Conservation (phyloP, 1,284 basidiomycete species). For the Schizopora paradoxa region DNA sequence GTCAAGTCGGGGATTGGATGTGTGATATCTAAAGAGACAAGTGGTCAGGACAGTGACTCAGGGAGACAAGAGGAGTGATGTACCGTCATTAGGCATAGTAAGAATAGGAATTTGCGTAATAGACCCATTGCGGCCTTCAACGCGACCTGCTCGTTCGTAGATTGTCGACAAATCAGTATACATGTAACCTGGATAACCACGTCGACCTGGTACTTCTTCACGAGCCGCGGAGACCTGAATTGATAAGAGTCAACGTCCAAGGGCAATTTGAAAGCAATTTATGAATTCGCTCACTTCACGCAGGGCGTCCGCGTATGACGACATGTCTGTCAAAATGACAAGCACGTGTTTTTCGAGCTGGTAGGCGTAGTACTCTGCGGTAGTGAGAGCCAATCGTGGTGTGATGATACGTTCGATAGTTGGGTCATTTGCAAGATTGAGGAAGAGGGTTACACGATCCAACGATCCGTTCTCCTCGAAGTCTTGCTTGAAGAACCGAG, state of each 20-base stretch:
- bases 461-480: conserved; percentile 99
- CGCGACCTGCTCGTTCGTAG: conserved; percentile 98
- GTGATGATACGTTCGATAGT: conserved; percentile 99
- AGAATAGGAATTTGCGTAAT: conserved; percentile 99
- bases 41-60: not conserved
- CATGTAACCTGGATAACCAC: conserved; percentile 99
- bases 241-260: conserved; percentile 18
- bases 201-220: conserved; percentile 98
- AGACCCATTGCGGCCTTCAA: conserved; percentile 95
- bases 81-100: conserved; percentile 99
- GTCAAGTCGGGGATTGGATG: conserved; percentile 99
- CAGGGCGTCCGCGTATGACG: conserved; percentile 94
- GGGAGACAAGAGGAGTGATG: conserved; percentile 26
- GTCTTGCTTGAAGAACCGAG: conserved; percentile 99
- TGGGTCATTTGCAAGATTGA: conserved; percentile 99
- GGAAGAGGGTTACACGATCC: conserved; percentile 96
- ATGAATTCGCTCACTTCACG: conserved; percentile 64
- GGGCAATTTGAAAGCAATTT: conserved; percentile 20
- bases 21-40: conserved; percentile 77
- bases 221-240: conserved; percentile 90
- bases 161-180: conserved; percentile 99
- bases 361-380: conserved; percentile 99
- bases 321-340: conserved; percentile 99
- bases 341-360: conserved; percentile 99
- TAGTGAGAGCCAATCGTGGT: conserved; percentile 95